phyloP scores from a whole-genome alignment of 148 eudicot genomes.

The Chenopodium formosanum region DNA sequence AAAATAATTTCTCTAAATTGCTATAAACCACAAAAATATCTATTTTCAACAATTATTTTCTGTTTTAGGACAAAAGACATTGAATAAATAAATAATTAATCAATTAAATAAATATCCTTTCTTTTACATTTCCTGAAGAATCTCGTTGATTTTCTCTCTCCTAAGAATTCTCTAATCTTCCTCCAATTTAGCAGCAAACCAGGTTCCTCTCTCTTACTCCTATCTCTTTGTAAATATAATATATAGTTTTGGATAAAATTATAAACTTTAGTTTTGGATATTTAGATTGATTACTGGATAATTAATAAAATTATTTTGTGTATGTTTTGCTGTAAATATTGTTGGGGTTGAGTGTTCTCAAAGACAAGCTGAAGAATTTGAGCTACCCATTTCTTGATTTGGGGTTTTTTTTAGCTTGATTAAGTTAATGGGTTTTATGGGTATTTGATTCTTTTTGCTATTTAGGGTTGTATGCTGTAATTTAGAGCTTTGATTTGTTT shows the following conservation, averaged over 20 bases:
- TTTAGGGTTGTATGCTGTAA: conserved; percentile 13
- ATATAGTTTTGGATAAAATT: not conserved
- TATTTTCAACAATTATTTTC: not conserved
- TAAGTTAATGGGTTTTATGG: conserved; percentile 22
- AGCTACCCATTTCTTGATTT: conserved; percentile 19
- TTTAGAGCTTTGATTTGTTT: conserved; percentile 20
- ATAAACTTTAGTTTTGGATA: not conserved
- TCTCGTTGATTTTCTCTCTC: conserved; percentile 11
- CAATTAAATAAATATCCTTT: not conserved
- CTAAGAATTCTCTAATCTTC: conserved; percentile 24
- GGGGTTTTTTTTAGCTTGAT: conserved; percentile 3
- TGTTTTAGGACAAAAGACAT: conserved; percentile 12
- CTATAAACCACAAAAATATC: conserved; percentile 36
- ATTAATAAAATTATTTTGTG: not conserved
- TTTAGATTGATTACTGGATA: conserved; percentile 4
- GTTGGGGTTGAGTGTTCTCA: not conserved
- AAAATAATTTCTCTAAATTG: not conserved
- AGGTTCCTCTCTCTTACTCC: conserved; percentile 23
- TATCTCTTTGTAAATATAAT: conserved; percentile 20
- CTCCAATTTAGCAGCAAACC: conserved; percentile 16
- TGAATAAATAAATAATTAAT: not conserved
- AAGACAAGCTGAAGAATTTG: conserved; percentile 14
- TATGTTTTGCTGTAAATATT: conserved; percentile 11
- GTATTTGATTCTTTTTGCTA: conserved; percentile 21
- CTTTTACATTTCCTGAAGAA: conserved; percentile 21